Evolutionary conservation across 192 early-diverging fungal genomes (phyloP).

Genomic region (Gaertneriomyces semiglobifer): DNA sequence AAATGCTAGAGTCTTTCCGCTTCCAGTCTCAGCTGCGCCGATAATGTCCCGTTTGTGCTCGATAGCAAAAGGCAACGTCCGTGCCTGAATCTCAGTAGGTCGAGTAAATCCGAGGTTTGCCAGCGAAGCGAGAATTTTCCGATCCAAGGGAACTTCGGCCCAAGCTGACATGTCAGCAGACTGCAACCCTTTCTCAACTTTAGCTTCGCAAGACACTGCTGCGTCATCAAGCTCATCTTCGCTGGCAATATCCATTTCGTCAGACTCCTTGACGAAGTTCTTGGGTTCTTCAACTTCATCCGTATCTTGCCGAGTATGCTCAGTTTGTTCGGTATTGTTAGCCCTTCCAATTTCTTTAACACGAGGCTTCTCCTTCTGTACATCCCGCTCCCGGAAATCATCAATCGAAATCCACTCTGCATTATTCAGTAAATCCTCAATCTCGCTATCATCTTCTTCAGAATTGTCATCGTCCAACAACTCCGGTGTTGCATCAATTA

Average conservation of each 20-base stretch:
- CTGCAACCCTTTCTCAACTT: conserved; percentile 22
- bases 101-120: conserved; percentile 64
- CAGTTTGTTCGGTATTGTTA: conserved; percentile 5
- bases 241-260: not conserved
- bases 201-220: not conserved
- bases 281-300: conserved; percentile 13
- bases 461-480: not conserved
- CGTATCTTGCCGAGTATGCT: conserved; percentile 28
- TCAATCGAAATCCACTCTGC: not conserved
- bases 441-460: not conserved
- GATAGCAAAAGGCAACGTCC: conserved; percentile 69
- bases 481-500: not conserved
- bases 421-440: not conserved
- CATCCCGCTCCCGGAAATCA: not conserved
- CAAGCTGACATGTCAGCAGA: conserved; percentile 52
- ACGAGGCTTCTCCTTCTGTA: not conserved
- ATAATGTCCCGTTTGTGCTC: conserved; percentile 72
- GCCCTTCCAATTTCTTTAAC: not conserved
- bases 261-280: not conserved
- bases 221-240: conserved; percentile 9
- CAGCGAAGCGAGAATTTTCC: conserved; percentile 63
- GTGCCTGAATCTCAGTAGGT: conserved; percentile 87
- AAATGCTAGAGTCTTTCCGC: conserved; percentile 94
- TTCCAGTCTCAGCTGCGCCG: conserved; percentile 92
- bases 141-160: conserved; percentile 57